phyloP scores from a whole-genome alignment of 257 asterid genomes.

The Nicotiana tomentosiformis region DNA sequence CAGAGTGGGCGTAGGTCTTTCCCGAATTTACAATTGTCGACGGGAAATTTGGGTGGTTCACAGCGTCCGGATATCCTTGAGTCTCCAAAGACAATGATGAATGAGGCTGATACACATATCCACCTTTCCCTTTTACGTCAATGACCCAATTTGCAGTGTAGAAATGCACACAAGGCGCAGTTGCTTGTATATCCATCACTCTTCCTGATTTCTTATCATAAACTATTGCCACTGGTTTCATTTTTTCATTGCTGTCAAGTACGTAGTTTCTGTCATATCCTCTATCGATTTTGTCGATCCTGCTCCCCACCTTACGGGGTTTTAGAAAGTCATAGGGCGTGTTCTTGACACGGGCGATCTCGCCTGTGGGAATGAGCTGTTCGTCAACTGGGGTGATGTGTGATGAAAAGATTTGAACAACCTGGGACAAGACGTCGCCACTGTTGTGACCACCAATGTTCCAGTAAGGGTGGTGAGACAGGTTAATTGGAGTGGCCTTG shows the following conservation, averaged over 20 bases:
- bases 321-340: slow-evolving; percentile 3
- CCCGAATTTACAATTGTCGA: slow-evolving; percentile 12
- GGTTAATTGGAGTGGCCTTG: slow-evolving; percentile 8
- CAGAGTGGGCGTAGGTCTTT: background rate
- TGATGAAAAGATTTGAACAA: slow-evolving; percentile 2
- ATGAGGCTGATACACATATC: slow-evolving; percentile 2
- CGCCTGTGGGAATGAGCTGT: background rate
- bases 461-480: slow-evolving; percentile 19
- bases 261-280: slow-evolving; percentile 6
- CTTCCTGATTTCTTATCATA: slow-evolving; percentile 6
- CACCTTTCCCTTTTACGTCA: slow-evolving; percentile 8
- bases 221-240: slow-evolving; percentile 7
- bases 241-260: background rate
- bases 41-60: slow-evolving; percentile 11
- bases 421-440: background rate
- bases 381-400: background rate
- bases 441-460: slow-evolving; percentile 13
- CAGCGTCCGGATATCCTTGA: slow-evolving; percentile 14
- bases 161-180: slow-evolving; percentile 8
- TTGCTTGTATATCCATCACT: background rate
- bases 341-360: background rate
- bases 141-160: slow-evolving; percentile 5
- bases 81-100: slow-evolving; percentile 10
- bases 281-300: background rate
- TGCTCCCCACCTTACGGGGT: background rate